Evolutionary conservation across 345 rosid species (phyloP).

Genomic region (Syzygium grande): DNA sequence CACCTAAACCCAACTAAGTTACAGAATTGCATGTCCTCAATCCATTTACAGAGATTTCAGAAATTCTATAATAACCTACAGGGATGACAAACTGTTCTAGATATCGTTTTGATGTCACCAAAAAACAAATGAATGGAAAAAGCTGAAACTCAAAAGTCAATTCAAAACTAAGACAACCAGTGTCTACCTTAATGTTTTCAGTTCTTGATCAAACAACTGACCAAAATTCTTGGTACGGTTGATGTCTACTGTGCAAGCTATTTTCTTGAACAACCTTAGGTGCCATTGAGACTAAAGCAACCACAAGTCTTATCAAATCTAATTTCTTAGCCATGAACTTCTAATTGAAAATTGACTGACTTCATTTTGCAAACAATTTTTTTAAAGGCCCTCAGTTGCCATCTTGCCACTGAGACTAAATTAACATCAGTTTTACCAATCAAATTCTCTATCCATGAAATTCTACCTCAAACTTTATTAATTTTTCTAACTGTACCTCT

Average conservation of each 20-base stretch:
- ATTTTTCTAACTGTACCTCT: background rate
- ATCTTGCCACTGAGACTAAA: background rate
- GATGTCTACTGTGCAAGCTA: background rate
- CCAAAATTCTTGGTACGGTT: background rate
- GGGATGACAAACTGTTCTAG: background rate
- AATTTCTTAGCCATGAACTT: background rate
- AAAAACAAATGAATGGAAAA: background rate
- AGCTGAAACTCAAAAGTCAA: background rate
- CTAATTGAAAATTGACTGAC: background rate
- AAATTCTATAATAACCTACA: background rate
- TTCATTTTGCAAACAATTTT: background rate
- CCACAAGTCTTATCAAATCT: background rate
- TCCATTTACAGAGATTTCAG: background rate
- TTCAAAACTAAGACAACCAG: background rate
- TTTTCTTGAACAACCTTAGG: background rate
- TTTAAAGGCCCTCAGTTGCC: background rate
- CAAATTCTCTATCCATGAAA: background rate
- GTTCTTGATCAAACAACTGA: background rate
- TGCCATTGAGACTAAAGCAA: background rate
- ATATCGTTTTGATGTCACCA: background rate
- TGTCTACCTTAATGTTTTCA: background rate
- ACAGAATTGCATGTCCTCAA: background rate
- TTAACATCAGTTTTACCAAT: background rate
- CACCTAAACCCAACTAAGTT: background rate
- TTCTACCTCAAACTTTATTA: background rate